These are phyloP conservation scores for Trypanosoma conorhini DNA, from an alignment of 208 protist genomes.

Conservation along the genomic window DNA sequence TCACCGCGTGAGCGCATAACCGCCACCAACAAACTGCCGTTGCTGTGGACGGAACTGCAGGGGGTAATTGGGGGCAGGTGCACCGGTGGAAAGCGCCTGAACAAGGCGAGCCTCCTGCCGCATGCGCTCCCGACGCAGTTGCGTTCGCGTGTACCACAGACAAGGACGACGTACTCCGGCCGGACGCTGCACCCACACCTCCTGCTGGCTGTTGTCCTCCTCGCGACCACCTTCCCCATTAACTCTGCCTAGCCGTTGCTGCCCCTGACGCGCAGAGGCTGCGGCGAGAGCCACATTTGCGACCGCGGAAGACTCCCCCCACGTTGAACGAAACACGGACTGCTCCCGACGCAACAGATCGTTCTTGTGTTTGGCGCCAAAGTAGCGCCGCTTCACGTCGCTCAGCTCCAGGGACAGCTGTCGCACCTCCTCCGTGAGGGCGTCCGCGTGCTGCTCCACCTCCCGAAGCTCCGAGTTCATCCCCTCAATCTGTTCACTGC, in stretches of 20 bases:
- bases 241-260: conserved; percentile 6
- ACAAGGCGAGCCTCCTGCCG: conserved; percentile 37
- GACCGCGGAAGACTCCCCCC: conserved; percentile 34
- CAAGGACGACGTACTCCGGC: not conserved
- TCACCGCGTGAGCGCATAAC: conserved; percentile 65
- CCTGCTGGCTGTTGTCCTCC: not conserved
- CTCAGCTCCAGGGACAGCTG: conserved; percentile 87
- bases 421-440: conserved; percentile 91
- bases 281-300: conserved; percentile 18
- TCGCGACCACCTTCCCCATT: not conserved
- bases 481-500: conserved; percentile 87
- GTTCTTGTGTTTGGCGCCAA: conserved; percentile 89
- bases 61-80: conserved; percentile 57
- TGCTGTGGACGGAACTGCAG: conserved; percentile 63
- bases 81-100: conserved; percentile 52
- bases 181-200: not conserved
- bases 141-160: conserved; percentile 28
- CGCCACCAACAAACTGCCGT: conserved; percentile 74
- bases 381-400: conserved; percentile 93
- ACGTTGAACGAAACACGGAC: conserved; percentile 43
- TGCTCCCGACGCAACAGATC: conserved; percentile 61
- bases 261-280: conserved; percentile 7
- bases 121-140: conserved; percentile 29
- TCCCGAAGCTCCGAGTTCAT: conserved; percentile 62
- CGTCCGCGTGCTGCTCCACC: conserved; percentile 68